Conservation (phyloP, 768 basidiomycete species). For the Candolleomyces eurysporus region DNA sequence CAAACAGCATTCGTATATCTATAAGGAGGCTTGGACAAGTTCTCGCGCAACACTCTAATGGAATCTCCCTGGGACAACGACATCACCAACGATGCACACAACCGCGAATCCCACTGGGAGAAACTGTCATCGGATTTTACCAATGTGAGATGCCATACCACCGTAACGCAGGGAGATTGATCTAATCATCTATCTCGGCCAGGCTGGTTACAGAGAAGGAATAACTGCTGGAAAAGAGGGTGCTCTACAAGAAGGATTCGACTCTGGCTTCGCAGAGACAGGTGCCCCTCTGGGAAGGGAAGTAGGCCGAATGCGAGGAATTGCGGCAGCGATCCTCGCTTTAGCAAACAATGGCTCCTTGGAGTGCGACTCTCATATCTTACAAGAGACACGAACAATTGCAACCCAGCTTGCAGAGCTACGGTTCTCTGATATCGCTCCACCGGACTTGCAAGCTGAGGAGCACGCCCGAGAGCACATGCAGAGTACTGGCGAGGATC, state of each 20-base stretch:
- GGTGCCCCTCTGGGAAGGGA: slow-evolving; percentile 77
- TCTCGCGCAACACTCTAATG: slow-evolving; percentile 20
- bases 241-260: slow-evolving; percentile 87
- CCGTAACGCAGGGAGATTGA: background rate
- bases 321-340: slow-evolving; percentile 58
- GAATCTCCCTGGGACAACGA: slow-evolving; percentile 65
- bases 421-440: slow-evolving; percentile 69
- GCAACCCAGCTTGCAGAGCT: slow-evolving; percentile 54
- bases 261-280: slow-evolving; percentile 71
- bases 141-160: slow-evolving; percentile 44
- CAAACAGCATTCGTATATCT: too few species aligned
- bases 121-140: slow-evolving; percentile 69
- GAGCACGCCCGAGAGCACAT: slow-evolving; percentile 71
- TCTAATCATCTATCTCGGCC: slow-evolving; percentile 3
- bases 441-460: slow-evolving; percentile 75
- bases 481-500: slow-evolving; percentile 24
- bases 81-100: slow-evolving; percentile 23
- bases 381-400: slow-evolving; percentile 53
- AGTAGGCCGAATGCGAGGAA: slow-evolving; percentile 76
- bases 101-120: slow-evolving; percentile 60
- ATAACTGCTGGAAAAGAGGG: slow-evolving; percentile 90
- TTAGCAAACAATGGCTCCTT: slow-evolving; percentile 40
- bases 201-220: slow-evolving; percentile 97
- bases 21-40: too few species aligned
- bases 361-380: slow-evolving; percentile 16